A percentile compares a stretch with the other conserved stretches of the same genome.
Evolutionary conservation across 192 early-diverging fungal species (phyloP).

Genomic region (Podochytrium sp.): DNA sequence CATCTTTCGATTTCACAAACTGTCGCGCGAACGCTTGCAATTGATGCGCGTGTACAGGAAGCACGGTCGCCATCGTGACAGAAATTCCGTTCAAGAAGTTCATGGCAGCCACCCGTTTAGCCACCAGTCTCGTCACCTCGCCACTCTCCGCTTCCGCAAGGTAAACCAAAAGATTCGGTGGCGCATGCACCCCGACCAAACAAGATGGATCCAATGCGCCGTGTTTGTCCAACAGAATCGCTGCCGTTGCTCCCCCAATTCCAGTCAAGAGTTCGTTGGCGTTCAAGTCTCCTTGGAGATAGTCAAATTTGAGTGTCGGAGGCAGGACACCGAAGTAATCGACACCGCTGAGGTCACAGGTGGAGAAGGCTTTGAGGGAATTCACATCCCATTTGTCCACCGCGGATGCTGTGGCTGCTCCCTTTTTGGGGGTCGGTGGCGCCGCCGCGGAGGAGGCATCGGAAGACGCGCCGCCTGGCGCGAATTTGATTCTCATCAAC

Average conservation of each 20-base stretch:
- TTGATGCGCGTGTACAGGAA: background rate
- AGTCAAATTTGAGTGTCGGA: background rate
- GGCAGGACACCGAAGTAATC: background rate
- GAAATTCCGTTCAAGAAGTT: conserved; percentile 8
- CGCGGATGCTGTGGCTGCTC: background rate
- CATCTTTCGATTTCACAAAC: conserved; percentile 11
- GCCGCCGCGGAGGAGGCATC: too few relatives aligned
- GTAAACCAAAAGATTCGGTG: background rate
- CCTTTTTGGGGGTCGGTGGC: background rate
- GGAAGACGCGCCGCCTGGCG: background rate
- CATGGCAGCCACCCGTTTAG: conserved; percentile 1
- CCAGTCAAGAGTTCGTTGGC: background rate
- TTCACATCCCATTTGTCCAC: background rate
- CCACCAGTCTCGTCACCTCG: background rate
- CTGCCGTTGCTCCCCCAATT: background rate
- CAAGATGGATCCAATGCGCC: background rate
- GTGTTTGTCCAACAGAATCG: background rate
- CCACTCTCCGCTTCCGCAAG: background rate
- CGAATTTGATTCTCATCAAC: background rate
- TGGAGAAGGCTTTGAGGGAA: background rate
- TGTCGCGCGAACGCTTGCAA: background rate
- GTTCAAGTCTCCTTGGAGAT: background rate
- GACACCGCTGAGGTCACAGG: background rate
- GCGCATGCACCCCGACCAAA: background rate
- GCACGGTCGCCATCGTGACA: background rate